These are phyloP conservation scores for Gymnopus androsaceus DNA, from an alignment of 1,284 basidiomycete species.

Conservation along the genomic window DNA sequence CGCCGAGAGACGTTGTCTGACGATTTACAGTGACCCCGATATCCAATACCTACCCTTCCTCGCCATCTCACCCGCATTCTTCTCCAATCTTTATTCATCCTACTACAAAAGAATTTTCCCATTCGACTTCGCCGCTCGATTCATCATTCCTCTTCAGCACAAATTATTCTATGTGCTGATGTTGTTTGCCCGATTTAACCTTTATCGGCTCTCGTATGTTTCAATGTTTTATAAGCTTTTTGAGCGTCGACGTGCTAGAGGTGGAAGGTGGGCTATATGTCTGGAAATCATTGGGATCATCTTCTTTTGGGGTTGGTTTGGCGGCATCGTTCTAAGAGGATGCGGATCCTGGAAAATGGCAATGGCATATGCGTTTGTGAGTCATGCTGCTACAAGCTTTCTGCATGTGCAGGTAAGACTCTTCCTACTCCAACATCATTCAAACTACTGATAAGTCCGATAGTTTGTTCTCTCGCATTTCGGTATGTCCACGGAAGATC, in stretches of 20 bases:
- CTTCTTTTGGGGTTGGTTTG: slow-evolving; percentile 85
- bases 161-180: slow-evolving; percentile 93
- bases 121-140: slow-evolving; percentile 71
- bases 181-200: slow-evolving; percentile 92
- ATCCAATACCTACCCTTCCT: slow-evolving; percentile 97
- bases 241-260: slow-evolving; percentile 57
- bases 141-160: slow-evolving; percentile 83
- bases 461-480: slow-evolving; percentile 98
- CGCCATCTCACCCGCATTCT: slow-evolving; percentile 88
- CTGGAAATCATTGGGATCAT: slow-evolving; percentile 69
- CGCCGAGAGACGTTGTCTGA: neutral
- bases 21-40: slow-evolving; percentile 82
- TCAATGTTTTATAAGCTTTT: slow-evolving; percentile 71
- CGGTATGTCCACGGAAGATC: slow-evolving; percentile 90
- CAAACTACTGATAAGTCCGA: neutral
- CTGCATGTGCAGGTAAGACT: slow-evolving; percentile 78
- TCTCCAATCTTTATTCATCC: slow-evolving; percentile 86
- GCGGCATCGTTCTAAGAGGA: slow-evolving; percentile 54
- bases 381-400: slow-evolving; percentile 80
- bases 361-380: slow-evolving; percentile 74
- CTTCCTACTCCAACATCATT: slow-evolving; percentile 6
- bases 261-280: slow-evolving; percentile 71
- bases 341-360: slow-evolving; percentile 70
- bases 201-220: slow-evolving; percentile 86
- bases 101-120: slow-evolving; percentile 91